Evolutionary conservation across 768 basidiomycete species (phyloP), one percentile per base, ranked within the genome.

Genomic region (Boletus vermiculosoides): DNA sequence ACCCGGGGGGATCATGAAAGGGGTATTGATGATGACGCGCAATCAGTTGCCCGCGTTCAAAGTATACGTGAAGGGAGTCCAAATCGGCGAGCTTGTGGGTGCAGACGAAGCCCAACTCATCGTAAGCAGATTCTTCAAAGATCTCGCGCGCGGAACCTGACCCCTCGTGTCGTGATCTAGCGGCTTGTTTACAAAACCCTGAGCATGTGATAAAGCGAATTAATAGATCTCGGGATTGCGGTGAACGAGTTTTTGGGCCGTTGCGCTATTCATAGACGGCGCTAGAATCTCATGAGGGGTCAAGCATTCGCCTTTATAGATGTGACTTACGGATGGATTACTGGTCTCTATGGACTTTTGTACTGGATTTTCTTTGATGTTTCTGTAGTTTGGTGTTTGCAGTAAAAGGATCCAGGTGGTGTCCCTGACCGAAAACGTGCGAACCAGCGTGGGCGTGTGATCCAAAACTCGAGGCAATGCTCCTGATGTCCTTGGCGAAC

Each of bases 41-140:
- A 45, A 67, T 52, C 45, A 70, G 69, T 47, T 70, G 53, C 69
- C 69, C 22, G 62, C 70, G 13, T 71, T 60, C 59, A 69, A 71
- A 55, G 70, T 70, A 8, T 70, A 60, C 55, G 59, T 71, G 52
- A 69, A 70, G 54, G 69, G 69, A 3, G 62, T 69, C 40, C 59
- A 71, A 39, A 65, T 71, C 50, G 65, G 65, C 49, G 70, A 70
- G 20, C 63, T 63, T 18, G 70, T 67, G 60, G 69, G 69, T 45
- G 67, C 59, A 28, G 66, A 71, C 56, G 59, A 45, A 47, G 8
- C 45, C 20, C 60, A 67, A 44, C 70, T 71, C 52, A 41, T 33
- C n/a, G 69, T 70, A 54, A 59, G 65, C 8, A 50, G 37, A 60
- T 41, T 37, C 31, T 10, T 44, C 22, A 28, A 16, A 45, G 55